A percentile compares a stretch with the other conserved stretches of the same genome.
Conservation (phyloP, 441 rosid species). For the Euphorbia schlechtendalii region DNA sequence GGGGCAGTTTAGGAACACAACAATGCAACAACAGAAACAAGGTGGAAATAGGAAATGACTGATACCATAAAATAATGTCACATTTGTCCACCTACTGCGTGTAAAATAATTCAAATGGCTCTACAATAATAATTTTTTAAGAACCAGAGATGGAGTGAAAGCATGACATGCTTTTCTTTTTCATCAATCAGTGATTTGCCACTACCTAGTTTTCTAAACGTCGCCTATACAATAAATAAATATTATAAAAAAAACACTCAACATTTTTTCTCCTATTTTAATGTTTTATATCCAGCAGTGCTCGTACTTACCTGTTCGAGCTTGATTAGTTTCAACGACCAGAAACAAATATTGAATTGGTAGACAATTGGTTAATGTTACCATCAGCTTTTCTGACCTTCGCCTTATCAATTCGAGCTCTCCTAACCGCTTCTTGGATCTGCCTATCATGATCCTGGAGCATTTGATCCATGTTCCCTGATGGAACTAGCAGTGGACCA, state of each 20-base stretch:
- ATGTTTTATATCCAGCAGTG: too few relatives aligned
- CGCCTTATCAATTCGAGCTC: slow-evolving; percentile 83
- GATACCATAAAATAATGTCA: too few relatives aligned
- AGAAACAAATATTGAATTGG: slow-evolving; percentile 59
- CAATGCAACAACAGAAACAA: too few relatives aligned
- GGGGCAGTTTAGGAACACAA: too few relatives aligned
- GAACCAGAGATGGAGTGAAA: too few relatives aligned
- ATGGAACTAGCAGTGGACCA: slow-evolving; percentile 71
- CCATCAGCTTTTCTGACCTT: slow-evolving; percentile 63
- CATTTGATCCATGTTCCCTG: slow-evolving; percentile 85
- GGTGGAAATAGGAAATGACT: too few relatives aligned
- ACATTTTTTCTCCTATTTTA: too few relatives aligned
- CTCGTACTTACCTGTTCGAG: slow-evolving; percentile 13
- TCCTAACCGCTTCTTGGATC: slow-evolving; percentile 83
- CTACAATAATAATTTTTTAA: too few relatives aligned
- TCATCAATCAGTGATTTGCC: slow-evolving; percentile 24
- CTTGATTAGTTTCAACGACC: slow-evolving; percentile 40
- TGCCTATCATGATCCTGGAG: slow-evolving; percentile 92
- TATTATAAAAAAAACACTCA: slow-evolving; percentile 19
- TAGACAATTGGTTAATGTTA: slow-evolving; percentile 44
- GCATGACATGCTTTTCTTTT: too few relatives aligned
- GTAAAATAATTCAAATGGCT: too few relatives aligned
- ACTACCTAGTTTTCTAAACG: slow-evolving; percentile 22
- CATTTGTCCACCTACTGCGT: too few relatives aligned
- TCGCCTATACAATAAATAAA: slow-evolving; percentile 33